Conservation (phyloP, 2,329 filamentous ascomycete genomes). For the Aschersonia sp. region DNA sequence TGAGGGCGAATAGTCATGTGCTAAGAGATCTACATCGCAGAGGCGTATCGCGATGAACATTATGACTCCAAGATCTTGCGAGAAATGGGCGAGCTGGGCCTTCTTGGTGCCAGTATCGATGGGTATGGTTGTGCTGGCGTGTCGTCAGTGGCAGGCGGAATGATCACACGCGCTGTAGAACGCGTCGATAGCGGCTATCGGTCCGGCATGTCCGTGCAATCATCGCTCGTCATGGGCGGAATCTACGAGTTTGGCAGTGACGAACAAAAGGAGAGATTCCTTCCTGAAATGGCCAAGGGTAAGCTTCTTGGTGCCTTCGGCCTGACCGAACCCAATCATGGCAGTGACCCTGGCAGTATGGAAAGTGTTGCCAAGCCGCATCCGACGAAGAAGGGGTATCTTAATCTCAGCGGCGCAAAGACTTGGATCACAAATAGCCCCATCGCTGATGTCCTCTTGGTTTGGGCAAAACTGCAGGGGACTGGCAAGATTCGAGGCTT, state of each 20-base stretch:
- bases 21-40: conserved; percentile 23
- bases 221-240: conserved; percentile 83
- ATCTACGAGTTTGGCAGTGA: conserved; percentile 78
- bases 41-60: conserved; percentile 71
- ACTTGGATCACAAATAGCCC: conserved; percentile 96
- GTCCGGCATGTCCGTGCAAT: conserved; percentile 87
- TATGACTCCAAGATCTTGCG: conserved; percentile 75
- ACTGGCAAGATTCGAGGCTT: conserved; percentile 94
- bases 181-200: conserved; percentile 84
- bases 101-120: conserved; percentile 72
- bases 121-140: conserved; percentile 83
- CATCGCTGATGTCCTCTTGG: conserved; percentile 69
- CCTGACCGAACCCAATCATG: conserved; percentile 84
- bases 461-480: conserved; percentile 87
- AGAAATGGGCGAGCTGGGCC: conserved; percentile 88
- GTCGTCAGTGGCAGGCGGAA: conserved; percentile 73
- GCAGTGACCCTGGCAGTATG: conserved; percentile 83
- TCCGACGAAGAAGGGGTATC: conserved; percentile 71
- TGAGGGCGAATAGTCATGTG: background rate
- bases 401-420: conserved; percentile 66
- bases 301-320: conserved; percentile 77
- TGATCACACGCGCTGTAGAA: conserved; percentile 84
- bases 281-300: conserved; percentile 71
- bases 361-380: conserved; percentile 77
- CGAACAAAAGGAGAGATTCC: conserved; percentile 74